Conservation (phyloP, 305 asterid species). For the Solanum hybrid region DNA sequence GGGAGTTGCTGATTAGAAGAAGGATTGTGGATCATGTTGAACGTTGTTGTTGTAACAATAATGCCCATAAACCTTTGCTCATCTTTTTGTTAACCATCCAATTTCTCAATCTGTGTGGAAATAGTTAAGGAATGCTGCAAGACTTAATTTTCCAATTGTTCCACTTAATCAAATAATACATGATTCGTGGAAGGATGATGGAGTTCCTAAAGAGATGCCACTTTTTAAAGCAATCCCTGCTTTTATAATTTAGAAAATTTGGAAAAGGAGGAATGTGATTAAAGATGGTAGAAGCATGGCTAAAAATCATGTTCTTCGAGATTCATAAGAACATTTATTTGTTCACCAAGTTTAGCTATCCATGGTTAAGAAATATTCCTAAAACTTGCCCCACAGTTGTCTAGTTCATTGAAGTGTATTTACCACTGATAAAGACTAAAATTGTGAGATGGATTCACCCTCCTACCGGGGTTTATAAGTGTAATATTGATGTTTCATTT, state of each 20-base stretch:
- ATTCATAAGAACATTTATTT: neutral
- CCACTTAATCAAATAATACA: too few relatives aligned
- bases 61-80: neutral
- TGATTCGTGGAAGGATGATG: neutral
- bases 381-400: neutral
- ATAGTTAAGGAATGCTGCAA: neutral
- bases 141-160: neutral
- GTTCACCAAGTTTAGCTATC: neutral
- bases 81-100: neutral
- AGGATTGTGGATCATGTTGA: neutral
- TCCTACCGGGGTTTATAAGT: neutral
- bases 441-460: neutral
- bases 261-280: neutral
- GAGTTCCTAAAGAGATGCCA: neutral
- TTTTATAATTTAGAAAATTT: neutral
- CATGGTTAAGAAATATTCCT: neutral
- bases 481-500: neutral
- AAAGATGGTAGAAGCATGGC: neutral
- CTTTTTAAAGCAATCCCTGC: neutral
- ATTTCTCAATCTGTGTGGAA: neutral
- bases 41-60: neutral
- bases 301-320: neutral
- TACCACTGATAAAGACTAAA: neutral
- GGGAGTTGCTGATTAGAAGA: neutral
- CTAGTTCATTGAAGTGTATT: neutral